These are phyloP conservation scores for Podaxis sp. DNA, from an alignment of 768 basidiomycete genomes.

Conservation along the genomic window DNA sequence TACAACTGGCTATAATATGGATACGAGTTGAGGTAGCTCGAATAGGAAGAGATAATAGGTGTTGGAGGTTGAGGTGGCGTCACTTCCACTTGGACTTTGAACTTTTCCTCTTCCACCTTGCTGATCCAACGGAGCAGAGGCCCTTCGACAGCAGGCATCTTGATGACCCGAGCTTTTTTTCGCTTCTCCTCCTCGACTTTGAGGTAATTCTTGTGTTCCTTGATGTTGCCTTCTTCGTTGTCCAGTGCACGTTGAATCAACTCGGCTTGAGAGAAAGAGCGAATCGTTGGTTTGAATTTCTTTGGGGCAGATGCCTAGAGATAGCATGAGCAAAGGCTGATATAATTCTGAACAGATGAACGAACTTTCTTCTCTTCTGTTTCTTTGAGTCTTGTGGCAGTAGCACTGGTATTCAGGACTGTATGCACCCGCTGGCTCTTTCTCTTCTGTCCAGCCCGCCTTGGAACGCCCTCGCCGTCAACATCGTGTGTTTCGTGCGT, in stretches of 20 bases:
- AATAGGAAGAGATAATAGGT: slow-evolving; percentile 18
- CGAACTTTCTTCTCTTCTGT: slow-evolving; percentile 62
- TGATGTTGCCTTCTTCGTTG: slow-evolving; percentile 83
- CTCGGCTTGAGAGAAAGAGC: slow-evolving; percentile 73
- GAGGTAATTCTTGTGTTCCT: slow-evolving; percentile 78
- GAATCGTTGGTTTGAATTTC: slow-evolving; percentile 53
- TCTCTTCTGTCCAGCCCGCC: slow-evolving; percentile 32
- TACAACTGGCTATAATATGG: slow-evolving; percentile 8
- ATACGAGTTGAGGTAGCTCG: slow-evolving; percentile 3
- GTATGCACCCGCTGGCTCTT: slow-evolving; percentile 71
- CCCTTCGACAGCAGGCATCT: slow-evolving; percentile 54
- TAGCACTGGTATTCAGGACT: slow-evolving; percentile 67
- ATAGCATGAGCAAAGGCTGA: background rate
- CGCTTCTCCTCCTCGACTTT: slow-evolving; percentile 81
- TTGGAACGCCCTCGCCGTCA: background rate
- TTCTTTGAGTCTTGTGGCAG: slow-evolving; percentile 62
- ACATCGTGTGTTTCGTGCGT: background rate
- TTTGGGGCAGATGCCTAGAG: slow-evolving; percentile 59
- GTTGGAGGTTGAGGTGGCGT: slow-evolving; percentile 29
- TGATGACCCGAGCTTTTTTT: slow-evolving; percentile 61
- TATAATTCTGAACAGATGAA: background rate
- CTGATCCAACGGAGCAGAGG: slow-evolving; percentile 76
- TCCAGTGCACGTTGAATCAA: slow-evolving; percentile 81
- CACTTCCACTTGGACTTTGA: slow-evolving; percentile 29
- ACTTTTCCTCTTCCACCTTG: slow-evolving; percentile 55